phyloP scores from a whole-genome alignment of 2,329 filamentous ascomycete species.

The Fusarium denticulatum region DNA sequence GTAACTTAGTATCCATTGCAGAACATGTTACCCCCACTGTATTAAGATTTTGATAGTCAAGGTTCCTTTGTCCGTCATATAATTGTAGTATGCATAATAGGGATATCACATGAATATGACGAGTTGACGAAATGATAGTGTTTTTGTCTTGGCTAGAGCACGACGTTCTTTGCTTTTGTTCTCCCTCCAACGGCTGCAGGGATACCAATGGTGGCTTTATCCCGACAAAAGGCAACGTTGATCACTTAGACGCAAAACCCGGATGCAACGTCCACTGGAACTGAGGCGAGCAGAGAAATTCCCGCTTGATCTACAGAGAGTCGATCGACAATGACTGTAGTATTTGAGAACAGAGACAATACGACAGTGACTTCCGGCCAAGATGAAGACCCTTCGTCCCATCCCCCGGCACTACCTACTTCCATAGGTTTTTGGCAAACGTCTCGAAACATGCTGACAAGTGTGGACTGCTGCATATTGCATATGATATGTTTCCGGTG shows the following conservation, averaged over 20 bases:
- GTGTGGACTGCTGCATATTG: neutral
- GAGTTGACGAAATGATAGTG: neutral
- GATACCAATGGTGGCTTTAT: neutral
- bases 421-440: neutral
- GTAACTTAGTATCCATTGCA: constrained; percentile 2
- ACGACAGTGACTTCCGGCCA: neutral
- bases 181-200: neutral
- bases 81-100: constrained; percentile 12
- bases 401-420: neutral
- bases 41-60: neutral
- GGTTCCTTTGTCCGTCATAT: constrained; percentile 18
- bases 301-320: constrained; percentile 21
- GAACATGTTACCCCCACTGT: neutral
- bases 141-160: neutral
- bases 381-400: constrained; percentile 5
- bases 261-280: constrained; percentile 9
- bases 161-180: constrained; percentile 4
- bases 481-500: constrained; percentile 11
- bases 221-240: constrained; percentile 14
- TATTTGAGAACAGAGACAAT: neutral
- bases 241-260: constrained; percentile 20
- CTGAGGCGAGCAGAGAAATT: neutral
- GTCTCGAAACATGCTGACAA: constrained; percentile 10
- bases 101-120: constrained; percentile 4
- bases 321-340: constrained; percentile 12